Evolutionary conservation across 108 stramenopile species (phyloP).

Genomic region (Asterionellopsis glacialis): DNA sequence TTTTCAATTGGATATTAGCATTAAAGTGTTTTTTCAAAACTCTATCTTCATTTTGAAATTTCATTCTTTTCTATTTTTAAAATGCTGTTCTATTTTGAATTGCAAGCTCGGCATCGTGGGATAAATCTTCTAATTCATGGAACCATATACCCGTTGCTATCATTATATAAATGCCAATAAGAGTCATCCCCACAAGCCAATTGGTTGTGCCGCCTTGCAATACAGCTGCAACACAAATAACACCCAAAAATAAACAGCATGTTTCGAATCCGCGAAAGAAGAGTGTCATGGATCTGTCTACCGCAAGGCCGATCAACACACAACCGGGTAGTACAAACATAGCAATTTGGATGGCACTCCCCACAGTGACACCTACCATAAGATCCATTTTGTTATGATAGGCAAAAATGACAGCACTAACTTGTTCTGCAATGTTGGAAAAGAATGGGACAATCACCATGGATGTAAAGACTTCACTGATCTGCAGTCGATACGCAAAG

Average conservation of each 20-base stretch:
- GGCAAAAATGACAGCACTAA: conserved; percentile 89
- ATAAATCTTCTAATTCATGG: conserved; percentile 73
- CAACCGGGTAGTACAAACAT: conserved; percentile 93
- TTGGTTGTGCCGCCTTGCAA: conserved; percentile 86
- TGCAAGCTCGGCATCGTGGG: conserved; percentile 38
- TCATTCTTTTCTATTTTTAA: too few relatives aligned
- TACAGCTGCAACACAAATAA: conserved; percentile 66
- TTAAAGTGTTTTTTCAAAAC: too few relatives aligned
- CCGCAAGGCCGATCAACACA: conserved; percentile 87
- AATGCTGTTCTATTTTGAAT: conserved; percentile 12
- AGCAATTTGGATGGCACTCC: conserved; percentile 93
- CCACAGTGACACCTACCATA: conserved; percentile 93
- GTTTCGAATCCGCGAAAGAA: conserved; percentile 89
- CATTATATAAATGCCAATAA: conserved; percentile 79
- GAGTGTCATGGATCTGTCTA: conserved; percentile 83
- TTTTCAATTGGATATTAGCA: too few relatives aligned
- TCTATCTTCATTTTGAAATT: too few relatives aligned
- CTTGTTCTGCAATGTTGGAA: conserved; percentile 97
- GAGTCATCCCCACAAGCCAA: conserved; percentile 73
- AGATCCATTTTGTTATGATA: conserved; percentile 97
- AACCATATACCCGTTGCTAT: conserved; percentile 86
- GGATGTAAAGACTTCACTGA: conserved; percentile 91
- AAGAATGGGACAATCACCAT: conserved; percentile 95
- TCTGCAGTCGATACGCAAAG: conserved; percentile 65
- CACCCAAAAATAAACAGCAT: conserved; percentile 71